Evolutionary conservation across 306 rosid species (phyloP).

Genomic region (Prunus campanulata): DNA sequence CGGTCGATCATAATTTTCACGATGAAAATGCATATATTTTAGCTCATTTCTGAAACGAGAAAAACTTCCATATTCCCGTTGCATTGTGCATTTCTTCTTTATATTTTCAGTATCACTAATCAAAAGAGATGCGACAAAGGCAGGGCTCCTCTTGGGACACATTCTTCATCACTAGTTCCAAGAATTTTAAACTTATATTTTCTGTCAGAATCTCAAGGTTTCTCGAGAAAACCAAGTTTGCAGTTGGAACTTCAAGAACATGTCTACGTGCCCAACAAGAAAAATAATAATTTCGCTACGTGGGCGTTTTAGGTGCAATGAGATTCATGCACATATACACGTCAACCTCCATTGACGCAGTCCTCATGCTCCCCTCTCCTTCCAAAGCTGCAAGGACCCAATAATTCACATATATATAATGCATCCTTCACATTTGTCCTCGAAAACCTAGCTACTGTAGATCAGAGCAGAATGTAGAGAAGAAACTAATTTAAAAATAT

Average conservation of each 20-base stretch:
- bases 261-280: conserved; percentile 28
- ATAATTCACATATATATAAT: background rate
- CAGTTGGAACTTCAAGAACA: conserved; percentile 18
- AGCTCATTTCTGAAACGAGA: too few species aligned
- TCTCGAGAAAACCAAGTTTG: conserved; percentile 19
- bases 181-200: conserved; percentile 3
- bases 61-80: too few species aligned
- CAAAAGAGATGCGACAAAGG: too few species aligned
- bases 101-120: too few species aligned
- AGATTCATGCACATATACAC: conserved; percentile 67
- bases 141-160: background rate
- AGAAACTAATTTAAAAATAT: background rate
- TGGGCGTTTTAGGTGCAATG: conserved; percentile 33
- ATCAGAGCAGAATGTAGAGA: background rate
- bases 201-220: conserved; percentile 24
- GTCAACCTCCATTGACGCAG: conserved; percentile 17
- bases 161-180: background rate
- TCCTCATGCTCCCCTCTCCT: conserved; percentile 16
- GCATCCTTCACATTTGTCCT: background rate
- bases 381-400: conserved; percentile 1
- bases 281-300: conserved; percentile 22
- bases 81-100: too few species aligned
- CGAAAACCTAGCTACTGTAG: conserved; percentile 2
- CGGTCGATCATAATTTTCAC: too few species aligned
- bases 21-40: too few species aligned